Evolutionary conservation across 108 stramenopile genomes (phyloP).

Genomic region (Mediolabrus comicus): DNA sequence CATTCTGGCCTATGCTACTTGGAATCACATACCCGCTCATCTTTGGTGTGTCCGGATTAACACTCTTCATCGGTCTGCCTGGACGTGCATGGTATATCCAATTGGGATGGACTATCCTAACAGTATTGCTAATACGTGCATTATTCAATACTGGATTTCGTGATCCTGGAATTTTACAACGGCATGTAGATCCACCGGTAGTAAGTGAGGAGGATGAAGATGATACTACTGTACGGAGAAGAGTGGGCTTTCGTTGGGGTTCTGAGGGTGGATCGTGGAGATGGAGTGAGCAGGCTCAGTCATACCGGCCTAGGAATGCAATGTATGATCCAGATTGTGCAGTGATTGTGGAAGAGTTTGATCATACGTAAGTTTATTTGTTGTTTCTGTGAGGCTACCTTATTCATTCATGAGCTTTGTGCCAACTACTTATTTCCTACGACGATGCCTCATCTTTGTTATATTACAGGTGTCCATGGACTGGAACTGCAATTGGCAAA

Average conservation of each 20-base stretch:
- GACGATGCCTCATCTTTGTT: no score
- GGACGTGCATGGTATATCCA: conserved; percentile 33
- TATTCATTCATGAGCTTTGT: background rate
- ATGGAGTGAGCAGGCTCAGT: conserved; percentile 76
- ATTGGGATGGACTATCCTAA: conserved; percentile 48
- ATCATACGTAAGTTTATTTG: conserved; percentile 85
- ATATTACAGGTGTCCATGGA: conserved; percentile 55
- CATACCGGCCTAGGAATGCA: conserved; percentile 77
- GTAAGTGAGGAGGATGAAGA: conserved; percentile 18
- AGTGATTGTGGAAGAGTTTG: conserved; percentile 87
- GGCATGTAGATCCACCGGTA: conserved; percentile 34
- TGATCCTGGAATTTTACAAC: conserved; percentile 53
- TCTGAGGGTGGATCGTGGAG: conserved; percentile 28
- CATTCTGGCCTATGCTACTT: conserved; percentile 93
- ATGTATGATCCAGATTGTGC: conserved; percentile 84
- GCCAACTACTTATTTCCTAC: conserved; percentile 10
- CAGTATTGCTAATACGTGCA: conserved; percentile 28
- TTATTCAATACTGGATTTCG: conserved; percentile 47
- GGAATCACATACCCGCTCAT: conserved; percentile 88
- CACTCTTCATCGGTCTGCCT: conserved; percentile 42
- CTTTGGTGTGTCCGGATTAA: conserved; percentile 55
- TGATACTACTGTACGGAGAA: conserved; percentile 4
- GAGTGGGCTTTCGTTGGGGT: conserved; percentile 40
- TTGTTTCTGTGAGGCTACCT: background rate
- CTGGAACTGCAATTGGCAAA: conserved; percentile 81